phyloP scores from a whole-genome alignment of 2,329 filamentous ascomycete genomes.

The Microsporum ferrugineum region DNA sequence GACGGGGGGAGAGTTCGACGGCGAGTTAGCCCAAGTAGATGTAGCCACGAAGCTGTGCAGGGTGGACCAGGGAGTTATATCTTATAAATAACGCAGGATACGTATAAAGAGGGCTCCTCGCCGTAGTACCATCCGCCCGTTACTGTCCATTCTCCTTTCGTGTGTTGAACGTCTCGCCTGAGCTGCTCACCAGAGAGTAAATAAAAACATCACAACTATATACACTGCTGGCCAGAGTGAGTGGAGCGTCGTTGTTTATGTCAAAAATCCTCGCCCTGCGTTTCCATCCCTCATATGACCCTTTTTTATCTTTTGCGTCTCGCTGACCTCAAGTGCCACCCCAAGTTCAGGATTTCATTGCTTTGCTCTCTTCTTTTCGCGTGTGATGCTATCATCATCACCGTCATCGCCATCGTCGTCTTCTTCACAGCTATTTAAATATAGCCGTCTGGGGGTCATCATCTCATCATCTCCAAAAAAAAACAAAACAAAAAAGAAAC shows the following conservation, averaged over 20 bases:
- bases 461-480: no score
- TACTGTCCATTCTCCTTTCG: background rate
- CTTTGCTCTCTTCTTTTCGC: background rate
- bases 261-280: background rate
- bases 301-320: background rate
- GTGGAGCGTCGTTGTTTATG: background rate
- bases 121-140: no score
- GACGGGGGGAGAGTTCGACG: background rate
- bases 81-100: background rate
- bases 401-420: background rate
- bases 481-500: background rate
- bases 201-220: background rate
- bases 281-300: background rate
- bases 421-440: background rate
- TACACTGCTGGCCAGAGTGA: background rate
- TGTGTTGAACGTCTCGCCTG: background rate
- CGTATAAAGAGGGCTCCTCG: no score
- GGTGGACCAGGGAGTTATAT: background rate
- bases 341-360: background rate
- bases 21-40: conserved; percentile 1
- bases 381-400: background rate
- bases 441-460: no score
- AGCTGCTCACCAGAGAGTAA: no score
- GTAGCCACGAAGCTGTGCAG: conserved; percentile 1
- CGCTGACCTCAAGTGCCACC: conserved; percentile 1